Percentiles rank a stretch among this genome's conserved stretches.
These are phyloP conservation scores for Wickerhamiella musiphila DNA, from an alignment of 805 yeast genomes.

Conservation along the genomic window DNA sequence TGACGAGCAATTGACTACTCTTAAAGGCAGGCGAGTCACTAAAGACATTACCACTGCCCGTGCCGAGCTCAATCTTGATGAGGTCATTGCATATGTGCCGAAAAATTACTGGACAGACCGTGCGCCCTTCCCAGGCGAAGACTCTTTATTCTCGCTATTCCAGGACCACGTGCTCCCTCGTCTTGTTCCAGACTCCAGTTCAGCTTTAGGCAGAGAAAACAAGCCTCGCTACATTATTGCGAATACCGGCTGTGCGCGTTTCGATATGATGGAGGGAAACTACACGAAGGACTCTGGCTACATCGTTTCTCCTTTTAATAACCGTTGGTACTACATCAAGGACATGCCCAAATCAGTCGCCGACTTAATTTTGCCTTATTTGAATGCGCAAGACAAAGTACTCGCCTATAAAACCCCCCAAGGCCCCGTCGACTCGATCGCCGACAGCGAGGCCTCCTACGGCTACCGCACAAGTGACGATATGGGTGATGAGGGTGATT, in stretches of 20 bases:
- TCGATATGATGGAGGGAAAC: constrained; percentile 69
- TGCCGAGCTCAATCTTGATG: constrained; percentile 32
- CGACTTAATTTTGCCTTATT: constrained; percentile 29
- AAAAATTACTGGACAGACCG: constrained; percentile 46
- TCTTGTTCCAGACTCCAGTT: constrained; percentile 17
- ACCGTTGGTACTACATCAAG: constrained; percentile 54
- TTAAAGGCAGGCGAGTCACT: constrained; percentile 33
- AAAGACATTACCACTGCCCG: constrained; percentile 29
- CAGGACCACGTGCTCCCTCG: constrained; percentile 37
- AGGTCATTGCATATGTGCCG: constrained; percentile 46
- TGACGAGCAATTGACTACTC: constrained; percentile 30
- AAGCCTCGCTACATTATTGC: constrained; percentile 36
- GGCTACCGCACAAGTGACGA: constrained; percentile 82
- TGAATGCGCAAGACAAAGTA: constrained; percentile 28
- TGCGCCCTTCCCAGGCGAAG: constrained; percentile 42
- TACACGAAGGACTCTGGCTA: constrained; percentile 65
- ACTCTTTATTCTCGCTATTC: constrained; percentile 41
- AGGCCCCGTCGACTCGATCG: not conserved
- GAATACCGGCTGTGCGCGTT: constrained; percentile 76
- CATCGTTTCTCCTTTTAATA: constrained; percentile 69
- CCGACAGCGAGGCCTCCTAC: not conserved
- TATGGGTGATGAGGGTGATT: constrained; percentile 76
- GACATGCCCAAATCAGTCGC: constrained; percentile 44
- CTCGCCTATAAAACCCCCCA: constrained; percentile 3
- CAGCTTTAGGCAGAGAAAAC: constrained; percentile 12